A percentile compares a stretch with the other conserved stretches of the same genome.
Evolutionary conservation across 2,329 filamentous ascomycete genomes (phyloP).

Genomic region (Colletotrichum camelliae): DNA sequence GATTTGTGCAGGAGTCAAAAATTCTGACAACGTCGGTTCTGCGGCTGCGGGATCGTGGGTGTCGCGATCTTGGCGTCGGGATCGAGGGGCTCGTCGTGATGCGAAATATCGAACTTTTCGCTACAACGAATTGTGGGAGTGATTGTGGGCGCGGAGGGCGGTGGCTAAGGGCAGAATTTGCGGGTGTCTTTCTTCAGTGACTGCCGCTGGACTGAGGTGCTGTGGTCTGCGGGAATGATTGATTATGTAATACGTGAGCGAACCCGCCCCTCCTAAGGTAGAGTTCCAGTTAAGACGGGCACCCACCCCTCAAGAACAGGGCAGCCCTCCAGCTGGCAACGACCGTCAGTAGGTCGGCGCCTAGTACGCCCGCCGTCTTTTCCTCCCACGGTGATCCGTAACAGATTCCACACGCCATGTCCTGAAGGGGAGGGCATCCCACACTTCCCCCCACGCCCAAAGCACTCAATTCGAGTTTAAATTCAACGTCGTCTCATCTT

Average conservation of each 20-base stretch:
- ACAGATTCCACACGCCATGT: constrained; percentile 15
- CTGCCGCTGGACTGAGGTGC: not conserved
- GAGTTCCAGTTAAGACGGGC: not conserved
- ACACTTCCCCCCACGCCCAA: constrained; percentile 21
- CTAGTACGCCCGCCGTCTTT: not conserved
- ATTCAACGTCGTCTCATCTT: constrained; percentile 26
- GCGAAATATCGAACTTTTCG: constrained; percentile 50
- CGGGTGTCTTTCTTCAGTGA: not conserved
- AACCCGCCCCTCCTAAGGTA: not conserved
- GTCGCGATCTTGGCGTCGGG: constrained; percentile 19
- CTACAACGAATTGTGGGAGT: constrained; percentile 46
- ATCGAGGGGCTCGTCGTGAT: constrained; percentile 26
- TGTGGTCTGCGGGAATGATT: not conserved
- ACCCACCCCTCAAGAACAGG: not conserved
- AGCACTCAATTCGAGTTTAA: constrained; percentile 23
- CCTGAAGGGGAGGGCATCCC: constrained; percentile 18
- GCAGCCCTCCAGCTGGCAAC: not conserved
- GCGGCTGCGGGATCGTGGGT: constrained; percentile 30
- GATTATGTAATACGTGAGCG: not conserved
- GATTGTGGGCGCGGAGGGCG: constrained; percentile 44
- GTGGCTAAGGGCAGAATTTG: constrained; percentile 41
- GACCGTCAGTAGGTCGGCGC: not conserved
- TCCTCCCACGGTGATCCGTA: constrained; percentile 12
- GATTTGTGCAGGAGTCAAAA: constrained; percentile 23
- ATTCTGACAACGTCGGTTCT: constrained; percentile 28